Base-by-base conservation (phyloP, 768 basidiomycete genomes). In the Phanerochaete carnosa region DNA sequence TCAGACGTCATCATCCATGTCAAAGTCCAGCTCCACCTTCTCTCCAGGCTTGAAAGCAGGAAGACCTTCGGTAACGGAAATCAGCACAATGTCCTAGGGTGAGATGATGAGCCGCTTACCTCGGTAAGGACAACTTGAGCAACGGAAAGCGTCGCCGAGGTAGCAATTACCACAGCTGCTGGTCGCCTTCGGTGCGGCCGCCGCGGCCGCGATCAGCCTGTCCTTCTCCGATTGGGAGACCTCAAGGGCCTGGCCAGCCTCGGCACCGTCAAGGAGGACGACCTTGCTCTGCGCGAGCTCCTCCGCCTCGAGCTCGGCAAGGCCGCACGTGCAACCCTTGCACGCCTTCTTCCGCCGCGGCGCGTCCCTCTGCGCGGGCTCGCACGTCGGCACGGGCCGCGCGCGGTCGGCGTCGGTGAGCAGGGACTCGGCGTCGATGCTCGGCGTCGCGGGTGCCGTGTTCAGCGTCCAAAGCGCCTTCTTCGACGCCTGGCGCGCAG, bases 41-140 rank as follows among this genome's bases (percentile, higher is more conserved):
- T 98, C 94, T 58, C 97, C 97, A 1, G 97, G 96, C 74, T 96
- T 92, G 80, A 99, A 98, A 13, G 96, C 94, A 49, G 97, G 97
- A 29, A 98, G 83, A 66, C 97, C 96, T 98, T 26, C 1, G 8
- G 30, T n/a, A 45, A 30, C 47, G 13, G 5, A 49, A 3, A 52
- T n/a, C 2, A 52, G 51, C 11, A 32, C 30, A 57, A 32, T 57
- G 39, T 57, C 59, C 55, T 45, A 35, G 30, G 46, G 53, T 35
- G 6, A 8, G 30, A 32, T 4, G 39, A 53, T 57, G 54, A 16
- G n/a, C 29, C 5, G 84, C 92, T 62, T 66, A 98, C 96, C 96
- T 47, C 93, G 79, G 75, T 98, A 99, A 29, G 97, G 97, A 73
- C 97, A 99, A 56, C 94, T 86, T 25, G 89, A 89, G 75, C 97